A percentile compares a stretch with the other conserved stretches of the same genome.
These are phyloP conservation scores for Talaromyces piceae DNA, from an alignment of 2,329 filamentous ascomycete species.

Conservation along the genomic window DNA sequence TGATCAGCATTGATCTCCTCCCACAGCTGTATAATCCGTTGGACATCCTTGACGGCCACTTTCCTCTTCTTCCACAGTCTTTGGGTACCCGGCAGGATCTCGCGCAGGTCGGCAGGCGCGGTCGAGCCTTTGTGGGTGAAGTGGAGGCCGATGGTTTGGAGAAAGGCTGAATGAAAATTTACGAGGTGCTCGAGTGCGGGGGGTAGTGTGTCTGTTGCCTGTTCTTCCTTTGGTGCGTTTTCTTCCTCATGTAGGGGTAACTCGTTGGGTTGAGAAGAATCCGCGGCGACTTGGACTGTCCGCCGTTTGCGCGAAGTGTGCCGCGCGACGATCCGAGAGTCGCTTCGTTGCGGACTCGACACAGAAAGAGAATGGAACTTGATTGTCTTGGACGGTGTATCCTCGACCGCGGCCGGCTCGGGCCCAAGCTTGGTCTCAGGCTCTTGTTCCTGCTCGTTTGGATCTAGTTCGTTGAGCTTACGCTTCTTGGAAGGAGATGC, in stretches of 20 bases:
- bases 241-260: conserved; percentile 6
- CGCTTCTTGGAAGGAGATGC: conserved; percentile 34
- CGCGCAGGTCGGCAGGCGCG: conserved; percentile 56
- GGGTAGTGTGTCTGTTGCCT: conserved; percentile 7
- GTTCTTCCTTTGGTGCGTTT: not conserved
- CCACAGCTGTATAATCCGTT: conserved; percentile 59
- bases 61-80: conserved; percentile 65
- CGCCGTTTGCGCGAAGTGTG: conserved; percentile 3
- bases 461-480: conserved; percentile 28
- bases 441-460: not conserved
- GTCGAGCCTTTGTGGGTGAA: conserved; percentile 60
- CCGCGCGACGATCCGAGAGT: conserved; percentile 9
- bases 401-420: conserved; percentile 10
- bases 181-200: conserved; percentile 46
- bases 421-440: conserved; percentile 10
- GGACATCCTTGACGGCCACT: conserved; percentile 59
- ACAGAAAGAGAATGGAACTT: conserved; percentile 25
- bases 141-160: conserved; percentile 62
- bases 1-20: conserved; percentile 22
- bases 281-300: not conserved
- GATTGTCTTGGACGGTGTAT: conserved; percentile 28
- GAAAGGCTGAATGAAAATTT: conserved; percentile 57
- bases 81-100: conserved; percentile 56
- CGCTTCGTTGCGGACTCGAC: conserved; percentile 21
- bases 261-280: not conserved